Evolutionary conservation across 2,329 filamentous ascomycete genomes (phyloP), one percentile per base, ranked within the genome.

Genomic region (Diplodia intermedia): DNA sequence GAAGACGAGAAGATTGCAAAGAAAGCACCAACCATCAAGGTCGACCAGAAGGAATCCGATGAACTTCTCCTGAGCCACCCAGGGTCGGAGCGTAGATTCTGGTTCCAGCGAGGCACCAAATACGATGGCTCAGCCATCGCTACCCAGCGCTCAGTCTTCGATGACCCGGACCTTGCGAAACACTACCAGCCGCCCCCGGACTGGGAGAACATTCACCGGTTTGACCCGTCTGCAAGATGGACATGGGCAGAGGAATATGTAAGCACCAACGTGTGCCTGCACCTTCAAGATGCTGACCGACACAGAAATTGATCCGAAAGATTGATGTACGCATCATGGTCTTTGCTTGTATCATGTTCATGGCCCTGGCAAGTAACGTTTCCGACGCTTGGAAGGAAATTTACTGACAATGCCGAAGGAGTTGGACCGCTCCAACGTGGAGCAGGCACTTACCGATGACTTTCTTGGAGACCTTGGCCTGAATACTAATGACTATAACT

Each of bases 281-380:
- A 15, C 2, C n/a, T 14, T 31, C 9, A 52, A 3, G 12, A 12
- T 40, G 29, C 18, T 60, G 2, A 60, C 40, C 2, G 4, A 6
- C 14, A 31, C 36, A 75, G 65, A 70, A 68, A 36, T 53, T 75
- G 14, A 71, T 75, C n/a, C 70, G 73, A 12, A 75, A 75, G 50
- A 76, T 79, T 47, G 77, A 79, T 70, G 6, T 70, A 9, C 72
- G 73, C 12, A 77, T 80, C 54, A 74, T 77, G 73, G 47, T 76
- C 33, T 78, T 75, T 66, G 74, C 77, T 69, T 84, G 83, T 43
- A 71, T 84, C 69, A 83, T 83, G 80, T 85, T 85, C 71, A 82
- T 84, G 72, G 78, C 82, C 0, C 79, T 87, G 33, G 57, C 31
- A 47, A 18, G 55, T 9, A 20, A 14, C 9, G 6, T 31, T 2